These are phyloP conservation scores for Pseudomicrostroma phylloplanum DNA, from an alignment of 1,284 basidiomycete species.

Conservation along the genomic window DNA sequence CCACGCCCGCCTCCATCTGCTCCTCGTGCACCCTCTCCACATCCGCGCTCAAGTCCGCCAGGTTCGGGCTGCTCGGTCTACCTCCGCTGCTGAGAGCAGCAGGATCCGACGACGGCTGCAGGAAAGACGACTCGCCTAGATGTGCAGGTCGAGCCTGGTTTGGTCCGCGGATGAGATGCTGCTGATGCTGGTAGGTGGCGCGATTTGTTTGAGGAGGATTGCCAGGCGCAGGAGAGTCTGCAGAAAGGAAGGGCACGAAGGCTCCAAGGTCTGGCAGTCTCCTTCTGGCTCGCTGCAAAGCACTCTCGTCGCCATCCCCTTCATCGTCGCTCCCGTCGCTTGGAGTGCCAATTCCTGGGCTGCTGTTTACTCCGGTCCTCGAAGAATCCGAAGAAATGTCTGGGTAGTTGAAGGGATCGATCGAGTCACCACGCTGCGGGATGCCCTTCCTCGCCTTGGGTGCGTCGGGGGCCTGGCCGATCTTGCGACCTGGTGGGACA, in stretches of 20 bases:
- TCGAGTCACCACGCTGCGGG: slow-evolving; percentile 9
- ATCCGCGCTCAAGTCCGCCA: not conserved
- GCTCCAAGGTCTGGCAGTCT: slow-evolving; percentile 8
- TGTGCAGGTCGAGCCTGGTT: not conserved
- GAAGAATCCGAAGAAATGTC: not conserved
- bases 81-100: too few relatives aligned
- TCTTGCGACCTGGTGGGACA: not conserved
- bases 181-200: not conserved
- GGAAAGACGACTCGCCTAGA: not conserved
- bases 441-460: not conserved
- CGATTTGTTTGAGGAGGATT: not conserved
- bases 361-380: not conserved
- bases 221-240: not conserved
- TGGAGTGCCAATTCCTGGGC: slow-evolving; percentile 7
- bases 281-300: not conserved
- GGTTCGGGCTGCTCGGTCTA: too few relatives aligned
- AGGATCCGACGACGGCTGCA: not conserved
- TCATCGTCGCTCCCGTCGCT: slow-evolving; percentile 7
- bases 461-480: slow-evolving; percentile 1
- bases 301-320: not conserved
- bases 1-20: slow-evolving; percentile 8
- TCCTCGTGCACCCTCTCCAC: not conserved
- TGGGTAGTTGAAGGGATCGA: slow-evolving; percentile 8
- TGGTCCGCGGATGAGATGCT: not conserved
- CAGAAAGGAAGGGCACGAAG: slow-evolving; percentile 12